Conservation (phyloP, 2,329 filamentous ascomycete species). For the Zasmidium citrigriseum region DNA sequence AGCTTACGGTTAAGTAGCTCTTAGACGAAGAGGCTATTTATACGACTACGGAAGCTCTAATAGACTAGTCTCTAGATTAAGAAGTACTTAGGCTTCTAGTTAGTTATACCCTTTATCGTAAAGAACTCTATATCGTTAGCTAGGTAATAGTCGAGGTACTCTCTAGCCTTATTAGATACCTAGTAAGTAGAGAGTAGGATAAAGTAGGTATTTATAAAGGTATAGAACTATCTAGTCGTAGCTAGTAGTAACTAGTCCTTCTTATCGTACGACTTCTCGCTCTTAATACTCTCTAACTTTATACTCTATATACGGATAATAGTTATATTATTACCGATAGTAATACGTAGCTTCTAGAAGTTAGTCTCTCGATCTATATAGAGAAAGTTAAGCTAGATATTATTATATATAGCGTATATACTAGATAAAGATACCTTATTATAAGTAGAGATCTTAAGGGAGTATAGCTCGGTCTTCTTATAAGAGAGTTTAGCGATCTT, state of each 20-base stretch:
- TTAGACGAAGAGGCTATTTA: background rate
- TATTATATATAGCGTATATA: background rate
- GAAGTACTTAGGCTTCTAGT: background rate
- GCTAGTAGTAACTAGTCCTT: background rate
- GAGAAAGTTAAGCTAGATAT: background rate
- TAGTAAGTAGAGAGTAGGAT: background rate
- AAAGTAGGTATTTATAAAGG: background rate
- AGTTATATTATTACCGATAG: background rate
- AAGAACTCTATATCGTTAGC: background rate
- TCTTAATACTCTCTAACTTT: background rate
- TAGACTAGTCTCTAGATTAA: background rate
- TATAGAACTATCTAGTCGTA: background rate
- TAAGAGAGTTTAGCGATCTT: background rate
- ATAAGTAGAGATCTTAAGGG: background rate
- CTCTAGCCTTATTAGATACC: background rate
- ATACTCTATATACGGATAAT: background rate
- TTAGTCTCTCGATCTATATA: background rate
- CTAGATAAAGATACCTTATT: background rate
- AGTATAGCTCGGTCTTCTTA: background rate
- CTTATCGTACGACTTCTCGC: background rate
- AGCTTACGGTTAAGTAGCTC: background rate
- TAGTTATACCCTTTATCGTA: background rate
- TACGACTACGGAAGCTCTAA: background rate
- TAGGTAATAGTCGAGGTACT: background rate
- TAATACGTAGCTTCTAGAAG: constrained; percentile 1